A percentile compares a stretch with the other conserved stretches of the same genome.
Conservation (phyloP, 306 rosid species). For the Cucurbita pepo region DNA sequence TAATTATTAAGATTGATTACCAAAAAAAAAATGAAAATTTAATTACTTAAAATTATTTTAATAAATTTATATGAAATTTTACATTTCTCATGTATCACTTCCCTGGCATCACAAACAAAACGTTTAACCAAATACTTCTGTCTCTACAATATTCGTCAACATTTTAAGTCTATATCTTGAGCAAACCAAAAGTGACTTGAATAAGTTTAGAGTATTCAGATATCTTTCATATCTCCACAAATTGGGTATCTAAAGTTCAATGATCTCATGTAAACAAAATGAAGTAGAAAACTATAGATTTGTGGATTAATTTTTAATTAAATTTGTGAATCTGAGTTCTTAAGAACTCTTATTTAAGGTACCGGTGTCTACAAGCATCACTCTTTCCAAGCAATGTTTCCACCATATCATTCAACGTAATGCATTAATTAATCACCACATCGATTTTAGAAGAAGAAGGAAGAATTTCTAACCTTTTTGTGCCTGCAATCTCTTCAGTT, state of each 20-base stretch:
- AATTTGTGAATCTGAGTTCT: background rate
- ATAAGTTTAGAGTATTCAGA: too few species aligned
- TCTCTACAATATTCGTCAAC: background rate
- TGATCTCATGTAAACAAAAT: background rate
- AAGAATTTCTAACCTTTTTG: background rate
- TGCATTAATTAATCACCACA: background rate
- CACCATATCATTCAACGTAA: background rate
- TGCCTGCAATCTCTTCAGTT: background rate
- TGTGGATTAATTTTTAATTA: background rate
- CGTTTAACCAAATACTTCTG: background rate
- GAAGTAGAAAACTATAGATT: background rate
- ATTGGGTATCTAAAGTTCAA: background rate
- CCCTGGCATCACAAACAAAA: too few species aligned
- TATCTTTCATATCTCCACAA: too few species aligned
- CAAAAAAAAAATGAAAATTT: too few species aligned
- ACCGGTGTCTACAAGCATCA: constrained; percentile 4
- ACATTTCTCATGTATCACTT: too few species aligned
- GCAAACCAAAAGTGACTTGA: background rate
- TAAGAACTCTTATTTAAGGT: background rate
- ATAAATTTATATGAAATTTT: too few species aligned
- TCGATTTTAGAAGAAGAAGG: background rate
- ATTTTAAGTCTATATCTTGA: background rate
- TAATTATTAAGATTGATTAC: too few species aligned
- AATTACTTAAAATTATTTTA: too few species aligned
- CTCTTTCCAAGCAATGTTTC: background rate